Conservation (phyloP, 2,329 filamentous ascomycete genomes). For the Colletotrichum endophyticum region DNA sequence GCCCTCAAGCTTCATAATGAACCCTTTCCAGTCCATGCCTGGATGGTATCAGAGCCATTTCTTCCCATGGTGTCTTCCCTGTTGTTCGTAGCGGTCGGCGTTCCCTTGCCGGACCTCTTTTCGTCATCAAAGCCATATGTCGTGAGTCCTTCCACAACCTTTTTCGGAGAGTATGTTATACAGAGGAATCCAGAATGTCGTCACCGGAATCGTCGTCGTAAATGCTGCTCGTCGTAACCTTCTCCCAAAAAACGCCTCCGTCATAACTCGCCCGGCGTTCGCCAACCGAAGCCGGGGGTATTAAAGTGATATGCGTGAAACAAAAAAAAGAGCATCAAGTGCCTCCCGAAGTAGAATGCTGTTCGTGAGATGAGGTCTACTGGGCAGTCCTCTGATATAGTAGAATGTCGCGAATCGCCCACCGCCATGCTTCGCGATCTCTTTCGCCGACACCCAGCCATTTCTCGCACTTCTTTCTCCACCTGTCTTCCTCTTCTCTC, state of each 20-base stretch:
- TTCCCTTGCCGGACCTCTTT: conserved; percentile 7
- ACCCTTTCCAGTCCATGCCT: conserved; percentile 4
- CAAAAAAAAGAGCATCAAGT: conserved; percentile 13
- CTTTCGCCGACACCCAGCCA: conserved; percentile 73
- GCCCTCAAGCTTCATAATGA: background rate
- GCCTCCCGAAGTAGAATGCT: conserved; percentile 4
- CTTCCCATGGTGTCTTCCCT: conserved; percentile 7
- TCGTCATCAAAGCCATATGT: conserved; percentile 19
- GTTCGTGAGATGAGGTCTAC: conserved; percentile 12
- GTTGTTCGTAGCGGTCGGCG: conserved; percentile 13
- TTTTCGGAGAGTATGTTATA: conserved; percentile 19
- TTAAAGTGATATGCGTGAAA: conserved; percentile 7
- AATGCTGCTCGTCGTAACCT: conserved; percentile 19
- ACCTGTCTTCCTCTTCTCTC: conserved; percentile 88
- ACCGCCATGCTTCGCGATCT: conserved; percentile 72
- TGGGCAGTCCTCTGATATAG: conserved; percentile 34
- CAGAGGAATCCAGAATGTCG: conserved; percentile 20
- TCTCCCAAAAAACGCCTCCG: conserved; percentile 8
- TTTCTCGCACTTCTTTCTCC: conserved; percentile 84
- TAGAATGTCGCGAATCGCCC: conserved; percentile 72
- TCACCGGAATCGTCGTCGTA: conserved; percentile 19
- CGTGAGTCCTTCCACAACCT: conserved; percentile 11
- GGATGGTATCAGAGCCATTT: conserved; percentile 9
- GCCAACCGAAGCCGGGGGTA: background rate
- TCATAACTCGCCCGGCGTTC: conserved; percentile 11